phyloP scores from a whole-genome alignment of 106 monocot species.

The Dendrobium chrysotoxum region DNA sequence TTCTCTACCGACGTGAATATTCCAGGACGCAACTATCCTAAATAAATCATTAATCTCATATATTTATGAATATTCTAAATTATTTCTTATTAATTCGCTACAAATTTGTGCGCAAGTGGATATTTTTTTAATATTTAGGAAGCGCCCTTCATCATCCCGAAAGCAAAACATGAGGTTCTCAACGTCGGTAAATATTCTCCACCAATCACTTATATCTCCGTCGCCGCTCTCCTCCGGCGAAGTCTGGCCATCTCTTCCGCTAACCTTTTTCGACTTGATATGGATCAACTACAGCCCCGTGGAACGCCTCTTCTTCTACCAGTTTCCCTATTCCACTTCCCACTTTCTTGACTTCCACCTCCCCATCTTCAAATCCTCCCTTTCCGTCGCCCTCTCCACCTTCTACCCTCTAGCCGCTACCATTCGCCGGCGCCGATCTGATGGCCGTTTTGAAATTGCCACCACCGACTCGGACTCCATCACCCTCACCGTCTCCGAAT shows the following conservation, averaged over 20 bases:
- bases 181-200: not conserved
- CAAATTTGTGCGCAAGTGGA: no score
- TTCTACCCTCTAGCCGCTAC: slow-evolving; percentile 16
- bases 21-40: no score
- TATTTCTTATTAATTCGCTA: no score
- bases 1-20: no score
- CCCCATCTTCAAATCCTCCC: slow-evolving; percentile 6
- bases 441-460: slow-evolving; percentile 12
- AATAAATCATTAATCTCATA: no score
- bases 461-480: slow-evolving; percentile 19
- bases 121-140: no score
- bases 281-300: not conserved
- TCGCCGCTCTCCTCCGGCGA: not conserved
- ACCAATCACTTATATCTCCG: slow-evolving; percentile 11
- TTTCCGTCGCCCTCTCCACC: slow-evolving; percentile 1
- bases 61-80: no score
- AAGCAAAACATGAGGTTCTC: not conserved
- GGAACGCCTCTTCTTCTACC: slow-evolving; percentile 16
- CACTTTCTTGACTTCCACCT: slow-evolving; percentile 10
- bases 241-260: slow-evolving; percentile 4
- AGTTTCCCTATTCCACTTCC: slow-evolving; percentile 3
- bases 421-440: not conserved
- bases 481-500: slow-evolving; percentile 10
- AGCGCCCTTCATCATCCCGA: no score
- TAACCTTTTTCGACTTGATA: slow-evolving; percentile 11